A percentile compares a stretch with the other conserved stretches of the same genome.
These are phyloP conservation scores for Mycena olivaceomarginata DNA, from an alignment of 768 basidiomycete genomes.

Conservation along the genomic window DNA sequence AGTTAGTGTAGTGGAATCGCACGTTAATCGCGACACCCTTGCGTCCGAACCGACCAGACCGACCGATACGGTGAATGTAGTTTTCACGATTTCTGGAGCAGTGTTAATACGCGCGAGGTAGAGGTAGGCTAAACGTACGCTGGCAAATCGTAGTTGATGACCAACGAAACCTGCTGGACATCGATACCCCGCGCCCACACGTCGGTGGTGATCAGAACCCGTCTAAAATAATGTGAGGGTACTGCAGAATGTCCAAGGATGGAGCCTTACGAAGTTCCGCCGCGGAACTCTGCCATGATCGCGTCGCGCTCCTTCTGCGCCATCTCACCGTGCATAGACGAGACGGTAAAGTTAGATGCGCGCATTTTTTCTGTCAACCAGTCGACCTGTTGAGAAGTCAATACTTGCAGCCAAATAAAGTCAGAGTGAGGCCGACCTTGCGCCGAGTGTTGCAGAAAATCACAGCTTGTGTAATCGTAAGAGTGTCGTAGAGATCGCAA, in stretches of 20 bases:
- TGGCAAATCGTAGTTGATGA: conserved; percentile 97
- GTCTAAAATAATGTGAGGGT: conserved; percentile 66
- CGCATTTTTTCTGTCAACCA: conserved; percentile 99
- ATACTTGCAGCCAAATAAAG: conserved; percentile 13
- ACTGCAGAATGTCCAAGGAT: conserved; percentile 25
- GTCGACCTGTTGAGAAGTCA: conserved; percentile 79
- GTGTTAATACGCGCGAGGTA: conserved; percentile 33
- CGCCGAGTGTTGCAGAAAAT: conserved; percentile 99
- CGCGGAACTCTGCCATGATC: conserved; percentile 97
- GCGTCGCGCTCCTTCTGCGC: conserved; percentile 96
- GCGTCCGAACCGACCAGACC: conserved; percentile 98
- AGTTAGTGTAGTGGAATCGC: conserved; percentile 51
- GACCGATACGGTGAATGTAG: conserved; percentile 99
- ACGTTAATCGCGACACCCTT: conserved; percentile 99
- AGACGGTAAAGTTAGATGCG: conserved; percentile 98
- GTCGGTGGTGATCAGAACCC: conserved; percentile 96
- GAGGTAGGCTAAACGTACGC: conserved; percentile 72
- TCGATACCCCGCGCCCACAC: conserved; percentile 99
- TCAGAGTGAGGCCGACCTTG: conserved; percentile 76
- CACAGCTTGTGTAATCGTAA: conserved; percentile 99
- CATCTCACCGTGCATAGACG: conserved; percentile 98
- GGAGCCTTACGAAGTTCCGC: conserved; percentile 87
- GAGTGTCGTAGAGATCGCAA: conserved; percentile 97
- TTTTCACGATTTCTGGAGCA: conserved; percentile 92
- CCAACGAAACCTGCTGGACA: conserved; percentile 97